These are phyloP conservation scores for Leucocoprinus birnbaumii DNA, from an alignment of 768 basidiomycete species.

Conservation along the genomic window DNA sequence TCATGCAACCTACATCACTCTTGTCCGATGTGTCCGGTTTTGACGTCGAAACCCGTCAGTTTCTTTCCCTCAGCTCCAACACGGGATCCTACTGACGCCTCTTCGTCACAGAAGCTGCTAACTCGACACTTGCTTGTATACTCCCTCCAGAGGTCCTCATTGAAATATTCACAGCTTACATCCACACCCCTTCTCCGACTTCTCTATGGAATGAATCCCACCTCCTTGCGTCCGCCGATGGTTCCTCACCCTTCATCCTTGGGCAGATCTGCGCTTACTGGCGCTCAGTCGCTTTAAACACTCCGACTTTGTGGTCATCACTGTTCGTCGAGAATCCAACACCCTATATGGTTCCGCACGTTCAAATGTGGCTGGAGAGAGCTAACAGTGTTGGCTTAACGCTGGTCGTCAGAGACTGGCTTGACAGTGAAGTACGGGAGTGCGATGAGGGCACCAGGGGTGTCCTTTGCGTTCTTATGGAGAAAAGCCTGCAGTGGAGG, in stretches of 20 bases:
- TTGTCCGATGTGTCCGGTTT: no score
- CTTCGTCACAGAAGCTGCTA: background rate
- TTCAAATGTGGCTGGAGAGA: slow-evolving; percentile 7
- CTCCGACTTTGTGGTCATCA: slow-evolving; percentile 5
- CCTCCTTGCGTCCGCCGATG: background rate
- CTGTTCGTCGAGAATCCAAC: slow-evolving; percentile 2
- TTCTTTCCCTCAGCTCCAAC: background rate
- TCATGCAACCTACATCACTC: no score
- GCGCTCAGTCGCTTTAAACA: background rate
- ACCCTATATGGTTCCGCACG: background rate
- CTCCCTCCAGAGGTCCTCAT: slow-evolving; percentile 6
- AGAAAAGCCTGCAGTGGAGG: background rate
- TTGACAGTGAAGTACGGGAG: slow-evolving; percentile 2
- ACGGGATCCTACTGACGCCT: no score
- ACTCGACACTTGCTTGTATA: background rate
- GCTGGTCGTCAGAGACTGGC: background rate
- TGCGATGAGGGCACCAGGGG: slow-evolving; percentile 6
- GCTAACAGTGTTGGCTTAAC: background rate
- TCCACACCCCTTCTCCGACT: background rate
- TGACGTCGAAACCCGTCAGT: no score
- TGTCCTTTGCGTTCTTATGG: background rate
- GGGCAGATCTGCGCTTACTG: slow-evolving; percentile 8
- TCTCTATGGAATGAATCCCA: background rate
- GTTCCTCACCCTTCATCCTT: slow-evolving; percentile 2
- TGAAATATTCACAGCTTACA: slow-evolving; percentile 7